phyloP scores from a whole-genome alignment of 192 early-diverging fungal species.

The Chytriomyces sp. region DNA sequence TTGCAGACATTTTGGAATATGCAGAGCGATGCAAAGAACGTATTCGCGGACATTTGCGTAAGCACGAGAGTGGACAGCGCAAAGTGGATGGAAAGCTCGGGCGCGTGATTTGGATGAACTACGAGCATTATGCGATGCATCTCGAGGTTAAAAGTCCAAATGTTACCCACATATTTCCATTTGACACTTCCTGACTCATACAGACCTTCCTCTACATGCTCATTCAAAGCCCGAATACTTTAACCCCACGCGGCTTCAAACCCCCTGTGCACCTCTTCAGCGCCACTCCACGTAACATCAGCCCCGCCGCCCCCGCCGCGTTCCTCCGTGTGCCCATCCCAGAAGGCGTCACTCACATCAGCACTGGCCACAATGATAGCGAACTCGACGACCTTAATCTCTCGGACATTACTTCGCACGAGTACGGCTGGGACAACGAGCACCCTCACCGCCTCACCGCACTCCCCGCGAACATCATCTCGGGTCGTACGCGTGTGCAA shows the following conservation, averaged over 20 bases:
- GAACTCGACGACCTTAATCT: constrained; percentile 44
- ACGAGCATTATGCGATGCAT: constrained; percentile 95
- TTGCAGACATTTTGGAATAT: constrained; percentile 68
- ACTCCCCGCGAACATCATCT: constrained; percentile 31
- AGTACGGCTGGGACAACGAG: constrained; percentile 94
- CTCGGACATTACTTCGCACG: constrained; percentile 10
- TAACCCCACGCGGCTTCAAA: constrained; percentile 52
- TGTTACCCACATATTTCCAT: neutral
- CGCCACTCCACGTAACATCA: constrained; percentile 13
- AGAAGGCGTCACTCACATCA: constrained; percentile 29
- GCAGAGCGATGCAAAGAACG: constrained; percentile 65
- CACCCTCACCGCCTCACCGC: constrained; percentile 46
- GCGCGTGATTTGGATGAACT: constrained; percentile 80
- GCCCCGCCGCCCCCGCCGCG: neutral
- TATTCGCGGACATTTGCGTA: constrained; percentile 45
- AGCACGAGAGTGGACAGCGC: constrained; percentile 19
- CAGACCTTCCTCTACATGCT: constrained; percentile 88
- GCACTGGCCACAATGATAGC: constrained; percentile 67
- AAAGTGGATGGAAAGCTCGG: constrained; percentile 43
- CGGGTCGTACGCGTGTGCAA: constrained; percentile 63
- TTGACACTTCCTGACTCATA: neutral
- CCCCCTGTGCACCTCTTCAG: constrained; percentile 10
- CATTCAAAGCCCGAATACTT: constrained; percentile 60
- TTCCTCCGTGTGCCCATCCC: constrained; percentile 25
- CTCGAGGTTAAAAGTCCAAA: constrained; percentile 56